A percentile compares a stretch with the other conserved stretches of the same genome.
Conservation (phyloP, 495 filamentous ascomycete species). For the Penicillium paradoxum region DNA sequence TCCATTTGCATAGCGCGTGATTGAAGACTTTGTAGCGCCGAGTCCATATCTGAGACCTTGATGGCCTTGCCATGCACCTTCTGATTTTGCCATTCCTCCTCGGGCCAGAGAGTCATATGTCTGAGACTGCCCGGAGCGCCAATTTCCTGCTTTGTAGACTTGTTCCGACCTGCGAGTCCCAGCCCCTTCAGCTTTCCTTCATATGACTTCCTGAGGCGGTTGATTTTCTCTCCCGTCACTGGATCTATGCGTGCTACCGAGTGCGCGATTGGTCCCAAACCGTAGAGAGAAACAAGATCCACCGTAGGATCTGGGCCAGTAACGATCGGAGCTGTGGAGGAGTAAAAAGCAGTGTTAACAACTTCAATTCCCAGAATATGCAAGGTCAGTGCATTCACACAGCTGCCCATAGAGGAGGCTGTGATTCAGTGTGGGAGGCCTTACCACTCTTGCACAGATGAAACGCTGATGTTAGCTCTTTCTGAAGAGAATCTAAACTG, state of each 20-base stretch:
- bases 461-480: slow-evolving; percentile 43
- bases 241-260: slow-evolving; percentile 63
- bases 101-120: slow-evolving; percentile 51
- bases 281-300: slow-evolving; percentile 61
- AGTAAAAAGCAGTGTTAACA: slow-evolving; percentile 40
- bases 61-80: slow-evolving; percentile 59
- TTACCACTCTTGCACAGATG: slow-evolving; percentile 51
- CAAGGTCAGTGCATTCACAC: slow-evolving; percentile 22
- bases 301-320: slow-evolving; percentile 55
- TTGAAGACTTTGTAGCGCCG: slow-evolving; percentile 44
- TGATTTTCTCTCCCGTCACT: slow-evolving; percentile 64
- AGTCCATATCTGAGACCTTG: slow-evolving; percentile 41
- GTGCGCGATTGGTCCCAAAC: slow-evolving; percentile 53
- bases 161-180: slow-evolving; percentile 59
- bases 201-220: slow-evolving; percentile 69
- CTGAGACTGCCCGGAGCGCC: slow-evolving; percentile 37
- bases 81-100: slow-evolving; percentile 62
- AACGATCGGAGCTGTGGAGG: slow-evolving; percentile 38
- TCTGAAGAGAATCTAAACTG: slow-evolving; percentile 42
- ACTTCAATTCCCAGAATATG: slow-evolving; percentile 29
- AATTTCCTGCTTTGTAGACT: slow-evolving; percentile 48
- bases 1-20: slow-evolving; percentile 52
- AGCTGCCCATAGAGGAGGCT: slow-evolving; percentile 23
- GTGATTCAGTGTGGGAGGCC: slow-evolving; percentile 34
- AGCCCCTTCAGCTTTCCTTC: slow-evolving; percentile 63